These are phyloP conservation scores for Sporothrix variecibatus DNA, from an alignment of 2,329 filamentous ascomycete species.

Conservation along the genomic window DNA sequence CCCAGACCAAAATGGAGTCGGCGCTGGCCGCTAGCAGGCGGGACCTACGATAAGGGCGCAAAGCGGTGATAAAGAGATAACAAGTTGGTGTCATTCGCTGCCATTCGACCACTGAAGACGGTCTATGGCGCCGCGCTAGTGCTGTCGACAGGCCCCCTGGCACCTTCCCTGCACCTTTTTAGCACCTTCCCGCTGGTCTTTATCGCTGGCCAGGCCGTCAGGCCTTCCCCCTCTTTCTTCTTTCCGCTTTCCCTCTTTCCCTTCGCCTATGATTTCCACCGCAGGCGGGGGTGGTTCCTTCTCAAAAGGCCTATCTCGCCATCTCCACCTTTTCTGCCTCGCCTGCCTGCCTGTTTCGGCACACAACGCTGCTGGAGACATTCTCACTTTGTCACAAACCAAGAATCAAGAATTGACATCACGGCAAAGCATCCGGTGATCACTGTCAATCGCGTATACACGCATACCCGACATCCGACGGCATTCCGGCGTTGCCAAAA, in stretches of 20 bases:
- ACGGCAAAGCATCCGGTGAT: not conserved
- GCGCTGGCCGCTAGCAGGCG: not conserved
- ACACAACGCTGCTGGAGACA: not conserved
- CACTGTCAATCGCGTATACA: not conserved
- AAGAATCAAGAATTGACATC: not conserved
- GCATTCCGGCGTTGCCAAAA: not conserved
- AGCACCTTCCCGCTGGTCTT: not conserved
- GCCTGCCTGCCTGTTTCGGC: not conserved
- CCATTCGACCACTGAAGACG: not conserved
- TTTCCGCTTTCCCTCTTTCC: not conserved
- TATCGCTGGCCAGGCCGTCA: too few relatives aligned
- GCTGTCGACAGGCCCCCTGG: not conserved
- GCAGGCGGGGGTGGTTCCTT: not conserved
- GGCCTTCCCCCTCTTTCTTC: not conserved
- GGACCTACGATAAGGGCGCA: not conserved
- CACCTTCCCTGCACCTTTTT: not conserved
- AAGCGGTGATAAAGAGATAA: conserved; percentile 8
- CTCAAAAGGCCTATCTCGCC: conserved; percentile 2
- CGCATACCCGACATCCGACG: not conserved
- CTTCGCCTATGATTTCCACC: conserved; percentile 9
- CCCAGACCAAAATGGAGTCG: not conserved
- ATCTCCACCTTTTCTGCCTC: not conserved
- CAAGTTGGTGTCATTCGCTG: not conserved
- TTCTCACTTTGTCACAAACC: not conserved
- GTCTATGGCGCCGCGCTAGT: not conserved